Conservation (phyloP, 129 eudicot genomes). For the Escallonia herrerae region DNA sequence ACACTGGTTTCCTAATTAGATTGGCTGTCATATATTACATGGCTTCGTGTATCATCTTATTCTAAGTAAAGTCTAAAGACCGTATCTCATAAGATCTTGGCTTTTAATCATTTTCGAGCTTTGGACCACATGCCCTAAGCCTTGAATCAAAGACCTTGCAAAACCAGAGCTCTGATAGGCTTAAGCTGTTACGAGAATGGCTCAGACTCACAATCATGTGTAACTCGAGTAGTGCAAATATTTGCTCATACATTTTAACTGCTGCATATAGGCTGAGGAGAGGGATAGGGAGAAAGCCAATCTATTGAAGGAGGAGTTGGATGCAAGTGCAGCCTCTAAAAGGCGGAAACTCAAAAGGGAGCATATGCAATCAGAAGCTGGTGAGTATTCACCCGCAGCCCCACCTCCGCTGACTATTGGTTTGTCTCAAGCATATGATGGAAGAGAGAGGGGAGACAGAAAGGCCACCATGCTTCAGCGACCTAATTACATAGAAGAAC, state of each 20-base stretch:
- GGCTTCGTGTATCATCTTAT: too few species aligned
- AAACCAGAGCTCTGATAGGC: too few species aligned
- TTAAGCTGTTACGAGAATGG: too few species aligned
- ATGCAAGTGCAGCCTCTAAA: conserved; percentile 62
- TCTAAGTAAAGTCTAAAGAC: too few species aligned
- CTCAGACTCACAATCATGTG: too few species aligned
- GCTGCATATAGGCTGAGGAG: conserved; percentile 59
- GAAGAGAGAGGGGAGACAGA: conserved; percentile 72
- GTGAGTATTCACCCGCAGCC: conserved; percentile 74
- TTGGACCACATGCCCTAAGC: too few species aligned
- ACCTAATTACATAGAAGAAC: conserved; percentile 64
- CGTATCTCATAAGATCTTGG: too few species aligned
- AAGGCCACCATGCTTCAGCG: conserved; percentile 67
- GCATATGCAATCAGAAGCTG: conserved; percentile 63
- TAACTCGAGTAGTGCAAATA: background rate
- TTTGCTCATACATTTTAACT: conserved; percentile 2
- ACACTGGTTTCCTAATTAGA: too few species aligned
- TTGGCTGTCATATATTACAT: too few species aligned
- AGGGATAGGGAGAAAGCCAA: conserved; percentile 63
- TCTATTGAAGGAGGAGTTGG: conserved; percentile 65
- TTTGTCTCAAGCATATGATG: conserved; percentile 59
- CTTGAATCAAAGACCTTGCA: too few species aligned
- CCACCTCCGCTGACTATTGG: conserved; percentile 54
- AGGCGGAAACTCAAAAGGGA: conserved; percentile 89
- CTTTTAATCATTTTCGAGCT: too few species aligned